A percentile compares a stretch with the other conserved stretches of the same genome.
Conservation (phyloP, 2,329 filamentous ascomycete genomes). For the Cladosporium austrohemisphaericum region DNA sequence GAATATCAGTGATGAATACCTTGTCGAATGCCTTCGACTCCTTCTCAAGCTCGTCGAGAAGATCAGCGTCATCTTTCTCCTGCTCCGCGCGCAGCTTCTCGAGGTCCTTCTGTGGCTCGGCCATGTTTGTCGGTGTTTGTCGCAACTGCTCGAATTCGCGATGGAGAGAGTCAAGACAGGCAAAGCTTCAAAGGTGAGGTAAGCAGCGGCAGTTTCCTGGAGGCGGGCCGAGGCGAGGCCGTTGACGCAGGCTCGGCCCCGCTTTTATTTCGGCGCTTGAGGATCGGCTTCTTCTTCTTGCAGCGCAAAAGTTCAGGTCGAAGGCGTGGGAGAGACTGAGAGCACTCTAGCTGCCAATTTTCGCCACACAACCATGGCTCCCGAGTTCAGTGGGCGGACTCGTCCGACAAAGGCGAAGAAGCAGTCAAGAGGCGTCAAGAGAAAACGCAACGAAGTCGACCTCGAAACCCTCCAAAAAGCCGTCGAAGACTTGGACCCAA, state of each 20-base stretch:
- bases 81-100: slow-evolving; percentile 31
- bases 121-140: slow-evolving; percentile 15
- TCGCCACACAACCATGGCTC: slow-evolving; percentile 19
- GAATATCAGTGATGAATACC: slow-evolving; percentile 43
- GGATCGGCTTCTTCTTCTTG: neutral
- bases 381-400: slow-evolving; percentile 41
- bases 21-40: slow-evolving; percentile 91
- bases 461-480: slow-evolving; percentile 38
- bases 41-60: slow-evolving; percentile 73
- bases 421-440: slow-evolving; percentile 40
- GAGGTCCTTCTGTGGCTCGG: slow-evolving; percentile 27
- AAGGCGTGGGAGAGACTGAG: neutral
- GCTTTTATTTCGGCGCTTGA: neutral
- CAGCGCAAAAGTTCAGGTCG: slow-evolving; percentile 3
- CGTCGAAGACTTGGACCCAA: slow-evolving; percentile 52
- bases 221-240: slow-evolving; percentile 1
- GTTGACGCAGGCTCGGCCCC: neutral
- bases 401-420: slow-evolving; percentile 54
- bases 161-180: too few relatives aligned
- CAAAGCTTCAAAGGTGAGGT: neutral
- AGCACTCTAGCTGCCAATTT: neutral
- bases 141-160: too few relatives aligned
- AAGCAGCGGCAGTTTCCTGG: neutral
- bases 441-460: slow-evolving; percentile 50
- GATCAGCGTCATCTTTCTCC: slow-evolving; percentile 58